Conservation (phyloP, 805 yeast genomes). For the Candida quercuum region DNA sequence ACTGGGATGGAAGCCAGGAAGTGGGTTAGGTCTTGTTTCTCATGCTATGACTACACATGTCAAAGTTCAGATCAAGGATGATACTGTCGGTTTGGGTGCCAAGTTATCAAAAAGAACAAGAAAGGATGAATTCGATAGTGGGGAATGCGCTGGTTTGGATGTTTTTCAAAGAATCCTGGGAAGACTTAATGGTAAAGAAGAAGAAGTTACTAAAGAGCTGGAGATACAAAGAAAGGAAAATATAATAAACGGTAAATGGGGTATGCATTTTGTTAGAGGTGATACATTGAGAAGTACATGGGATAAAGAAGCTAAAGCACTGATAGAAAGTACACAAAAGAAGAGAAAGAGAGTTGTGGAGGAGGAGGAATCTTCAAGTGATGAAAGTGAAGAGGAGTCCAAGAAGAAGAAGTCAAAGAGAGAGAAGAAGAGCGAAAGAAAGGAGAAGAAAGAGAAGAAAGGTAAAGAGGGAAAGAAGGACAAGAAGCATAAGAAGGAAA, state of each 20-base stretch:
- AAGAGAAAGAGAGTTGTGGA: slow-evolving; percentile 27
- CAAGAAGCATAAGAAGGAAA: slow-evolving; percentile 21
- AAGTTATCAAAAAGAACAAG: slow-evolving; percentile 51
- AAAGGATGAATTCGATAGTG: slow-evolving; percentile 68
- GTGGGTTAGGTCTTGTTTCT: slow-evolving; percentile 70
- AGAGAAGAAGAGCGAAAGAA: slow-evolving; percentile 23
- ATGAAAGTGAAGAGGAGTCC: slow-evolving; percentile 18
- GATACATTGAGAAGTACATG: slow-evolving; percentile 80
- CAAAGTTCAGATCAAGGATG: slow-evolving; percentile 76
- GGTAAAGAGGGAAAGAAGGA: slow-evolving; percentile 22
- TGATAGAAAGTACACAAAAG: slow-evolving; percentile 23
- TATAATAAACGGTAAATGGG: slow-evolving; percentile 82
- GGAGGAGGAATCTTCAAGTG: slow-evolving; percentile 20
- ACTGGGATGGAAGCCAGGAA: slow-evolving; percentile 91
- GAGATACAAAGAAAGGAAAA: slow-evolving; percentile 64
- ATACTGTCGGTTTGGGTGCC: slow-evolving; percentile 88
- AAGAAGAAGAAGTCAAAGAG: slow-evolving; percentile 21
- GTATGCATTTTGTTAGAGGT: slow-evolving; percentile 81
- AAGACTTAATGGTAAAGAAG: slow-evolving; percentile 81
- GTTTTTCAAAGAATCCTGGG: slow-evolving; percentile 90
- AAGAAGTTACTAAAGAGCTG: slow-evolving; percentile 54
- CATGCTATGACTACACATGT: slow-evolving; percentile 77
- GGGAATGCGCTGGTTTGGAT: slow-evolving; percentile 86
- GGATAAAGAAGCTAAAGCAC: slow-evolving; percentile 51
- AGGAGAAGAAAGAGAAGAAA: slow-evolving; percentile 25